Base-by-base conservation (phyloP, 345 rosid genomes). In the Salix arbutifolia region DNA sequence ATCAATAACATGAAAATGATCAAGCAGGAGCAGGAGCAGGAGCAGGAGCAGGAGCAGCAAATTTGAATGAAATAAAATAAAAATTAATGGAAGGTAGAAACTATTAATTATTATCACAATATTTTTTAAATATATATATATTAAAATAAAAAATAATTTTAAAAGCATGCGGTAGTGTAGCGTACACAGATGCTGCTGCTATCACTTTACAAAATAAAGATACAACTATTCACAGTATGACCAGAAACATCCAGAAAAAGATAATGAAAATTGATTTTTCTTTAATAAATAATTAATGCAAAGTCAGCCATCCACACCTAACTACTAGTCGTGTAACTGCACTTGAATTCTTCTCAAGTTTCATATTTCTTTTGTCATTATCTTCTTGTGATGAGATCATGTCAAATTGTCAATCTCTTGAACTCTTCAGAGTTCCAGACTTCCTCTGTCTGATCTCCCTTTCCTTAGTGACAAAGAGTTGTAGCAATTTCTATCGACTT, bases 361-460 rank as follows among this genome's bases (percentile, higher is more conserved):
- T 58, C 28, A 30, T 12, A 4, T 31, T 62, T 62, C 4, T 33
- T 26, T 65, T 65, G 40, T 65, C 68, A 2, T 65, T 7, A 65
- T 65, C n/a, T 30, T 58, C 14, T 10, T n/a, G 16, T 0, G 3
- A 9, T 25, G 5, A 58, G 62, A 58, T 9, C 64, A 23, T 17
- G 30, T 73, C 50, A 19, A 33, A 33, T 33, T 33, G 37, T 33
- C 37, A 33, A 33, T 33, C 37, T 53, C 23, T 10, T 30, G 0
- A 31, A 40, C 65, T 81, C 84, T 56, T 44, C 25, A 28, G 2
- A 53, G 31, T 64, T 77, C 76, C 56, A 74, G 81, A 73, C 44
- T 67, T 66, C 65, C 38, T 5, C 46, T 4, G 28, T 10, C 64
- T 25, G 64, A 3, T 23, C 64, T 4, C 26, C 23, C 64, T 58